A percentile compares a stretch with the other conserved stretches of the same genome.
Conservation (phyloP, 1,284 basidiomycete species). For the Ustilago lituana region DNA sequence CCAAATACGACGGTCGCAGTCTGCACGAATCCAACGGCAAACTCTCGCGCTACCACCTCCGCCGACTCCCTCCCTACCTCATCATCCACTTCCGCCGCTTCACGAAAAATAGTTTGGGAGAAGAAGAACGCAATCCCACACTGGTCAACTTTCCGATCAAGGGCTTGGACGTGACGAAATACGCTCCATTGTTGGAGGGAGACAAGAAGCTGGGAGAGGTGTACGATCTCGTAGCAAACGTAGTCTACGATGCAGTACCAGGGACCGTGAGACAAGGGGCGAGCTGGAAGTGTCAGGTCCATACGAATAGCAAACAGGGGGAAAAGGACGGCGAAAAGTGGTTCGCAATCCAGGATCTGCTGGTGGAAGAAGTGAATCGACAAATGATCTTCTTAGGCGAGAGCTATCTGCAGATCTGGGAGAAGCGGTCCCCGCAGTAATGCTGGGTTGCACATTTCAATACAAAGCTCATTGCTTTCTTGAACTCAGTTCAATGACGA, state of each 20-base stretch:
- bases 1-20: slow-evolving; percentile 86
- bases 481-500: too few species aligned
- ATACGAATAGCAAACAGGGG: slow-evolving; percentile 69
- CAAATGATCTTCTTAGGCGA: slow-evolving; percentile 99
- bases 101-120: slow-evolving; percentile 94
- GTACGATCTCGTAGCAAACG: slow-evolving; percentile 95
- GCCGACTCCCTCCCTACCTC: slow-evolving; percentile 86
- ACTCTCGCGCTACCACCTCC: slow-evolving; percentile 82
- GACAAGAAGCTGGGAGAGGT: slow-evolving; percentile 72
- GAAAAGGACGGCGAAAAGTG: slow-evolving; percentile 76
- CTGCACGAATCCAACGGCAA: slow-evolving; percentile 53
- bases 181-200: slow-evolving; percentile 26
- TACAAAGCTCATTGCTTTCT: too few species aligned
- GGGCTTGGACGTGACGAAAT: slow-evolving; percentile 72
- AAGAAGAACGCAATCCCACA: slow-evolving; percentile 96
- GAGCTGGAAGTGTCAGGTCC: slow-evolving; percentile 91
- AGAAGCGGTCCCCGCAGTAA: slow-evolving; percentile 2
- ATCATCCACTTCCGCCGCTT: slow-evolving; percentile 96
- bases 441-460: too few species aligned
- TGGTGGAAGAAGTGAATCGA: slow-evolving; percentile 91
- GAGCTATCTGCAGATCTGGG: slow-evolving; percentile 77
- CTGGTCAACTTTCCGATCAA: slow-evolving; percentile 96
- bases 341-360: slow-evolving; percentile 96
- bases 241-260: slow-evolving; percentile 92
- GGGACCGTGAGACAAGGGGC: slow-evolving; percentile 88